These are phyloP conservation scores for Phytophthora lateralis DNA, from an alignment of 352 stramenopile genomes.

Conservation along the genomic window DNA sequence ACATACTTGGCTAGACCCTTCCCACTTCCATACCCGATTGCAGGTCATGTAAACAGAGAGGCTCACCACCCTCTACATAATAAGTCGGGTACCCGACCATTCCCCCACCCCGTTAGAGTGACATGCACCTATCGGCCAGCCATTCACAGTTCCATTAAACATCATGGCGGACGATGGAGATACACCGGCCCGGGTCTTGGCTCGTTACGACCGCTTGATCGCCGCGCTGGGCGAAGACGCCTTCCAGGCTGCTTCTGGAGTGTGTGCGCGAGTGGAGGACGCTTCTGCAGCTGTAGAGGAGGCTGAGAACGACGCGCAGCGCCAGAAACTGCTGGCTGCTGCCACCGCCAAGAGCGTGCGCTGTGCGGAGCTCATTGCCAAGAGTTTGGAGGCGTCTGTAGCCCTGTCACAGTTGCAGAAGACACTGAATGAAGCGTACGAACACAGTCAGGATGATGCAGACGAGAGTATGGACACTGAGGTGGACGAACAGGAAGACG, in stretches of 20 bases:
- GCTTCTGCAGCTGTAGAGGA: slow-evolving; percentile 32
- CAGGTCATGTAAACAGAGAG: too few relatives aligned
- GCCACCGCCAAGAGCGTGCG: slow-evolving; percentile 66
- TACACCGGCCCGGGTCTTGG: slow-evolving; percentile 23
- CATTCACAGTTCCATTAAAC: slow-evolving; percentile 20
- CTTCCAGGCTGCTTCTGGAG: slow-evolving; percentile 38
- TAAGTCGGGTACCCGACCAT: too few relatives aligned
- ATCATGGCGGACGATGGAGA: slow-evolving; percentile 13
- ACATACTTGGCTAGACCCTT: too few relatives aligned
- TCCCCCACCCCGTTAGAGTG: too few relatives aligned
- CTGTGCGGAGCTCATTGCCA: slow-evolving; percentile 80
- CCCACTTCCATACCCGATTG: too few relatives aligned
- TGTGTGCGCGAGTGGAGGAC: slow-evolving; percentile 45
- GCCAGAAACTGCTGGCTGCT: slow-evolving; percentile 43
- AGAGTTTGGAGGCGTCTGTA: slow-evolving; percentile 57
- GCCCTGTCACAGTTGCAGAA: slow-evolving; percentile 56
- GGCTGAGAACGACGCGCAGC: slow-evolving; percentile 30
- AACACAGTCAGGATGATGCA: slow-evolving; percentile 28
- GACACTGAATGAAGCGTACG: slow-evolving; percentile 39
- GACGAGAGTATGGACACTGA: slow-evolving; percentile 50
- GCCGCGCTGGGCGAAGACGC: slow-evolving; percentile 61
- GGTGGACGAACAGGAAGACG: slow-evolving; percentile 38
- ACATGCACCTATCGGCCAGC: slow-evolving; percentile 4
- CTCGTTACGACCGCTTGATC: slow-evolving; percentile 70
- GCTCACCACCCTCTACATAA: too few relatives aligned